Evolutionary conservation across 495 filamentous ascomycete genomes (phyloP).

Genomic region (Cryomyces antarcticus): DNA sequence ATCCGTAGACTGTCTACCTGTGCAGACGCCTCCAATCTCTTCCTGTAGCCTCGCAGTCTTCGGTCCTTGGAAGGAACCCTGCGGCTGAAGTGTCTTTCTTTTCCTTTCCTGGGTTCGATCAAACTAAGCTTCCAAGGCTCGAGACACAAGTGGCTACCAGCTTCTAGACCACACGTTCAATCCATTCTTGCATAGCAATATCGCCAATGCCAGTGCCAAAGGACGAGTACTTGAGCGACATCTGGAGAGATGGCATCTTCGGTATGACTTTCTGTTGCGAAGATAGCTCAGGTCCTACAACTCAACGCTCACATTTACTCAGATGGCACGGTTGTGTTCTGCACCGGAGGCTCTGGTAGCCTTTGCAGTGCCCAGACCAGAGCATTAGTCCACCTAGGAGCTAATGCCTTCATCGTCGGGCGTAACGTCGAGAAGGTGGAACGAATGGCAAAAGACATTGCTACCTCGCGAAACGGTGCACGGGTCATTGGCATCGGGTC

Average conservation of each 20-base stretch:
- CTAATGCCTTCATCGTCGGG: conserved; percentile 83
- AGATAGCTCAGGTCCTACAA: neutral
- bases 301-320: neutral
- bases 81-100: too few species aligned
- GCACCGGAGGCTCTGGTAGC: conserved; percentile 81
- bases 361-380: conserved; percentile 89
- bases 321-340: conserved; percentile 79
- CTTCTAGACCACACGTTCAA: too few species aligned
- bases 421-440: conserved; percentile 78
- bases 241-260: conserved; percentile 76
- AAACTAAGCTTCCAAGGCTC: too few species aligned
- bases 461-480: conserved; percentile 49
- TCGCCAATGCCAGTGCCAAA: conserved; percentile 56
- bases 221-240: conserved; percentile 53
- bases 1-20: too few species aligned
- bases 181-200: too few species aligned
- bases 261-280: conserved; percentile 37
- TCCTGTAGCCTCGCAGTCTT: too few species aligned
- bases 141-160: too few species aligned
- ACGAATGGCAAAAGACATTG: conserved; percentile 55
- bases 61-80: too few species aligned
- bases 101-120: too few species aligned
- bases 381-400: conserved; percentile 80
- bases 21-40: too few species aligned
- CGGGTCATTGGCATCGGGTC: conserved; percentile 76